A percentile compares a stretch with the other conserved stretches of the same genome.
These are phyloP conservation scores for Cutaneotrichosporon sp. DNA, from an alignment of 1,284 basidiomycete genomes.

Conservation along the genomic window DNA sequence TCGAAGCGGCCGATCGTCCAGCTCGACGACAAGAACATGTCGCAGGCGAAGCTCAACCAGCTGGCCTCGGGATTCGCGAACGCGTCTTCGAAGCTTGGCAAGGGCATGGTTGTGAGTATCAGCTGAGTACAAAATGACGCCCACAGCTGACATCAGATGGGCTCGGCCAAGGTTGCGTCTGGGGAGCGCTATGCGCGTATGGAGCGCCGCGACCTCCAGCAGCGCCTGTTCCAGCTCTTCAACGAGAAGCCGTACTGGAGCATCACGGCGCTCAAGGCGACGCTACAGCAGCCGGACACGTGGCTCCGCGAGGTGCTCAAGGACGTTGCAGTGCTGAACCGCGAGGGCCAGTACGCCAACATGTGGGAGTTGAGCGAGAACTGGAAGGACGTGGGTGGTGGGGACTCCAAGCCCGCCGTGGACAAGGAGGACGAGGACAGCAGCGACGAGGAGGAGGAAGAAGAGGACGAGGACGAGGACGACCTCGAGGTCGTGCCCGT, in stretches of 20 bases:
- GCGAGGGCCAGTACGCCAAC: slow-evolving; percentile 65
- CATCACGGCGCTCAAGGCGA: slow-evolving; percentile 74
- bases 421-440: slow-evolving; percentile 15
- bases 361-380: slow-evolving; percentile 51
- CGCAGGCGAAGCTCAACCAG: slow-evolving; percentile 46
- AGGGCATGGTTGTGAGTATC: slow-evolving; percentile 39
- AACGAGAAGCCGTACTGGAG: slow-evolving; percentile 78
- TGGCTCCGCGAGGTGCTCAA: slow-evolving; percentile 85
- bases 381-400: slow-evolving; percentile 28
- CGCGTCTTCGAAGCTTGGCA: slow-evolving; percentile 38
- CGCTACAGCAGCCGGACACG: slow-evolving; percentile 85
- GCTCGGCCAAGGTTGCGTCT: slow-evolving; percentile 30
- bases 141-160: slow-evolving; percentile 36
- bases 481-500: slow-evolving; percentile 31
- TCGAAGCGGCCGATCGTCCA: slow-evolving; percentile 55
- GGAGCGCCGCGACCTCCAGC: slow-evolving; percentile 80
- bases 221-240: slow-evolving; percentile 79
- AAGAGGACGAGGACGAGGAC: slow-evolving; percentile 29
- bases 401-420: slow-evolving; percentile 10
- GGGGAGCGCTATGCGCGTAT: slow-evolving; percentile 83
- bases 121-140: no score
- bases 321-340: slow-evolving; percentile 78
- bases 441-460: slow-evolving; percentile 13
- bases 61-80: slow-evolving; percentile 43
- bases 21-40: slow-evolving; percentile 48